Evolutionary conservation across 2,329 filamentous ascomycete species (phyloP).

Genomic region (Apiospora marii): DNA sequence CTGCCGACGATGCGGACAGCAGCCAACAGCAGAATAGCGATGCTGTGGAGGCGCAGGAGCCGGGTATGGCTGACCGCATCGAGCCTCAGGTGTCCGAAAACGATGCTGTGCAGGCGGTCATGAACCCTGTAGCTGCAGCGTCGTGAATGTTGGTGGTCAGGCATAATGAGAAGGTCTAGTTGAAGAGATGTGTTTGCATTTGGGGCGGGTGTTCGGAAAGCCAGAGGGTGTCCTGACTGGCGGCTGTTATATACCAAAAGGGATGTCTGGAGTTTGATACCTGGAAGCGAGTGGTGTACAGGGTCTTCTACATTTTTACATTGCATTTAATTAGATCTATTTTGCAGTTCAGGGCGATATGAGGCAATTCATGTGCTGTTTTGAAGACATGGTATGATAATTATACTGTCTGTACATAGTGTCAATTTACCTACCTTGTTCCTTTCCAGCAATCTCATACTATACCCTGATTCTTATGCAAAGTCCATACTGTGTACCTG

Average conservation of each 20-base stretch:
- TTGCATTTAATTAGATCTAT: not conserved
- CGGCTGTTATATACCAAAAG: not conserved
- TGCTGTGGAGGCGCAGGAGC: constrained; percentile 39
- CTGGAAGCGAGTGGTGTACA: not conserved
- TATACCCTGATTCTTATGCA: too few relatives aligned
- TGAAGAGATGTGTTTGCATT: not conserved
- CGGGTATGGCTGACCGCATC: constrained; percentile 46
- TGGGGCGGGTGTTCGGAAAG: not conserved
- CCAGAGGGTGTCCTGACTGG: not conserved
- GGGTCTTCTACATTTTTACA: not conserved
- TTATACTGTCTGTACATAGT: too few relatives aligned
- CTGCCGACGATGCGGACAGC: constrained; percentile 19
- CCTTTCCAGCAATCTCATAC: too few relatives aligned
- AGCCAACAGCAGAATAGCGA: constrained; percentile 30
- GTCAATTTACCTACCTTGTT: too few relatives aligned
- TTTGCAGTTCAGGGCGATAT: too few relatives aligned
- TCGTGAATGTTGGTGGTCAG: not conserved
- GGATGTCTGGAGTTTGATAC: not conserved
- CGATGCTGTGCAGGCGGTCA: constrained; percentile 26
- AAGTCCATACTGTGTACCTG: too few relatives aligned
- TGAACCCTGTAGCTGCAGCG: not conserved
- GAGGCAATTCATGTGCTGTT: too few relatives aligned
- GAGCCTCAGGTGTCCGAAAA: constrained; percentile 38
- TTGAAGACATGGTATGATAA: too few relatives aligned
- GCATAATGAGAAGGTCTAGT: not conserved